phyloP scores from a whole-genome alignment of 1,284 basidiomycete genomes.

The Phaffia rhodozyma region DNA sequence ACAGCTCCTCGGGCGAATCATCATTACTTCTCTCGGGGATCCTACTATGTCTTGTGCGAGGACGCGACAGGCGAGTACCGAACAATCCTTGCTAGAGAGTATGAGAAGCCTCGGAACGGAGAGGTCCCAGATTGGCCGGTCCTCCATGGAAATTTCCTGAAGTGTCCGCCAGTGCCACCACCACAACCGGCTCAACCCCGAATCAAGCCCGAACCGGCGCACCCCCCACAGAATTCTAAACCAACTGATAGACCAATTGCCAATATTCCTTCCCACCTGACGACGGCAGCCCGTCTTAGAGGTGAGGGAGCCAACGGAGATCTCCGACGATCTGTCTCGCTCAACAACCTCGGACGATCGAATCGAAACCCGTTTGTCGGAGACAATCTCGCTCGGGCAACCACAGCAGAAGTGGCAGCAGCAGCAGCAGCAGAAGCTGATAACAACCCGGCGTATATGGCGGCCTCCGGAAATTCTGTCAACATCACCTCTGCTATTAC shows the following conservation, averaged over 20 bases:
- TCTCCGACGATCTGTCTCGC: constrained; percentile 60
- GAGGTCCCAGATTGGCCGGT: constrained; percentile 42
- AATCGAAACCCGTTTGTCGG: not conserved
- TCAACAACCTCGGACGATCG: constrained; percentile 50
- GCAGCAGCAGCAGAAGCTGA: constrained; percentile 34
- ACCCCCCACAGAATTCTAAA: constrained; percentile 12
- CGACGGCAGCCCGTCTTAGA: not conserved
- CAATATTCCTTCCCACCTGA: constrained; percentile 18
- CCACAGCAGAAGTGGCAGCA: constrained; percentile 2
- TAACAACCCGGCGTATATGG: constrained; percentile 46
- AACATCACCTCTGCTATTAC: constrained; percentile 65
- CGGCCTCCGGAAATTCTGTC: constrained; percentile 91
- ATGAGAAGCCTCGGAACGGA: constrained; percentile 31
- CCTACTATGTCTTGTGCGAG: constrained; percentile 77
- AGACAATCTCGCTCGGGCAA: not conserved
- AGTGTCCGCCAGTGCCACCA: constrained; percentile 25
- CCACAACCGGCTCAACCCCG: constrained; percentile 26
- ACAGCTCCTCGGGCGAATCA: constrained; percentile 75
- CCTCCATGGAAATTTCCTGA: constrained; percentile 37
- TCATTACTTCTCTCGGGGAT: constrained; percentile 71
- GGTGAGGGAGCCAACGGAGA: constrained; percentile 29
- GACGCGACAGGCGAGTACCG: constrained; percentile 65
- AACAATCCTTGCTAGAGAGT: constrained; percentile 45
- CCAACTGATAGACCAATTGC: constrained; percentile 1
- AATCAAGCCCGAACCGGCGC: constrained; percentile 23